Conservation (phyloP, 768 basidiomycete species). For the Pulveroboletus frians region DNA sequence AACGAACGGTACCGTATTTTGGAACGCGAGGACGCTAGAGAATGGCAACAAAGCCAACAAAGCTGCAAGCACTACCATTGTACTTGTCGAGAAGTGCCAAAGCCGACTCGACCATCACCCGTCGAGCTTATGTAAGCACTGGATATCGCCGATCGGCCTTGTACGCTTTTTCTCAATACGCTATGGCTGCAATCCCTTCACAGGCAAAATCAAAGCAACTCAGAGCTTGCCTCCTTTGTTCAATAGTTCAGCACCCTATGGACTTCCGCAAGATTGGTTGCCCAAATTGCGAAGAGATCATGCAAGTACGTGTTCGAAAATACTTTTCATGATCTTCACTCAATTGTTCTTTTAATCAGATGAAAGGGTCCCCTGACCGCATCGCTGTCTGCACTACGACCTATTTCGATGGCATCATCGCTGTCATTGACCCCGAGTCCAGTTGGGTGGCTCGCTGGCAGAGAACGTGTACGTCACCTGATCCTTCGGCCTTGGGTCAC, state of each 20-base stretch:
- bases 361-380: conserved; percentile 82
- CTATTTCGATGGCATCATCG: conserved; percentile 88
- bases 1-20: conserved; percentile 58
- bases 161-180: background rate
- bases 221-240: conserved; percentile 91
- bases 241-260: conserved; percentile 73
- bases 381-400: conserved; percentile 85
- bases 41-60: conserved; percentile 43
- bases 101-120: background rate
- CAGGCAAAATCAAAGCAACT: conserved; percentile 68
- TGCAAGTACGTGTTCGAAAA: conserved; percentile 58
- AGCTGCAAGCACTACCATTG: conserved; percentile 43
- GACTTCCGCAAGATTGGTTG: conserved; percentile 88
- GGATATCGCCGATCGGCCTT: no score
- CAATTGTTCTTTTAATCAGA: conserved; percentile 41
- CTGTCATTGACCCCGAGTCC: conserved; percentile 76
- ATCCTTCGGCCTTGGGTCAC: background rate
- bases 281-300: conserved; percentile 94
- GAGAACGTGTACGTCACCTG: conserved; percentile 63
- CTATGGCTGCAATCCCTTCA: conserved; percentile 46
- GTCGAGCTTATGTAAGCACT: conserved; percentile 14
- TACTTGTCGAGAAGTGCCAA: conserved; percentile 4
- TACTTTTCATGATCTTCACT: background rate
- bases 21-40: conserved; percentile 46
- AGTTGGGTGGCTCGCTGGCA: conserved; percentile 99